phyloP scores from a whole-genome alignment of 1,284 basidiomycete species.

The Cryptococcus neoformans region DNA sequence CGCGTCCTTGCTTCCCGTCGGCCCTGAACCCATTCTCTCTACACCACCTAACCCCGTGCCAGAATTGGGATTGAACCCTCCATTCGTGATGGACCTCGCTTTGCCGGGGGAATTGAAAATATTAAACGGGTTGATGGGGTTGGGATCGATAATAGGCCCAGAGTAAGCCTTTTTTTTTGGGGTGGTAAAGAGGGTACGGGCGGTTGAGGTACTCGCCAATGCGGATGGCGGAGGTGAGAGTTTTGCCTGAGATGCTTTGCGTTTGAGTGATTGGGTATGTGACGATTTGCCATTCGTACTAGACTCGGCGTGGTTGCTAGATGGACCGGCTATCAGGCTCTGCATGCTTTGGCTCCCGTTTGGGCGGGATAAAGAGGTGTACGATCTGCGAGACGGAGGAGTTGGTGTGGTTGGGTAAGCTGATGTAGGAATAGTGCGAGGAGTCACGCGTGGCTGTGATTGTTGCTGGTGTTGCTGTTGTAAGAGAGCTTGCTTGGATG shows the following conservation, averaged over 20 bases:
- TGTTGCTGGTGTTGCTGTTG: conserved; percentile 1
- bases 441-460: conserved; percentile 14
- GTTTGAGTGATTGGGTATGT: not conserved
- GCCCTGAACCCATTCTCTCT: not conserved
- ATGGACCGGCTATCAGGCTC: too few species aligned
- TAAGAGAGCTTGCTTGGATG: not conserved
- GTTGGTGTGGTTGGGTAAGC: conserved; percentile 36
- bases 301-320: too few species aligned
- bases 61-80: too few species aligned
- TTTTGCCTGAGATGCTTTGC: conserved; percentile 6
- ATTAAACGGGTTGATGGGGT: conserved; percentile 41
- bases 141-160: conserved; percentile 40
- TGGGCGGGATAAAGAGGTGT: too few species aligned
- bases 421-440: conserved; percentile 12
- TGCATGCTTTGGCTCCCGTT: too few species aligned
- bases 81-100: conserved; percentile 9
- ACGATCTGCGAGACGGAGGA: conserved; percentile 21
- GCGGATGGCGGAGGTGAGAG: not conserved
- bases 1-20: not conserved
- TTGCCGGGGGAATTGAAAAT: conserved; percentile 24
- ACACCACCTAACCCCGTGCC: too few species aligned
- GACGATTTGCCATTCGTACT: too few species aligned
- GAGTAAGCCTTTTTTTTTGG: conserved; percentile 30
- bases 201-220: not conserved
- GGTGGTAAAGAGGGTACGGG: conserved; percentile 19